phyloP scores from a whole-genome alignment of 306 rosid genomes.

The Sechiopsis laciniata region DNA sequence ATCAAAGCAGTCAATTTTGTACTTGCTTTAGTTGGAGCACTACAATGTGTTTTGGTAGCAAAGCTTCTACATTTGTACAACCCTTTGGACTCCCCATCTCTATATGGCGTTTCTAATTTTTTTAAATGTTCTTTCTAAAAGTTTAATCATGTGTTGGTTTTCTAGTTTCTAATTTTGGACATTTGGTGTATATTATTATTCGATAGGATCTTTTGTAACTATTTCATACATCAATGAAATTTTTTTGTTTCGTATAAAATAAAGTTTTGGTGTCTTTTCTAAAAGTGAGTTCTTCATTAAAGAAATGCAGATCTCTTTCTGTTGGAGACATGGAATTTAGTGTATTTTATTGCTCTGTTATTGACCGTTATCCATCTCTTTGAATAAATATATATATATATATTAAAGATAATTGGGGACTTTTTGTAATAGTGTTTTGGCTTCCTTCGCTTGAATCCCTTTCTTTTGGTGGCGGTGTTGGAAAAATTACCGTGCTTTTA shows the following conservation, averaged over 20 bases:
- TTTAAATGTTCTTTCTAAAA: neutral
- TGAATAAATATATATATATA: too few species aligned
- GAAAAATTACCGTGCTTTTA: neutral
- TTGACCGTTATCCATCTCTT: too few species aligned
- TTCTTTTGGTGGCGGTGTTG: neutral
- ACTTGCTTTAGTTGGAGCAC: constrained; percentile 5
- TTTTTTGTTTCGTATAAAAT: too few species aligned
- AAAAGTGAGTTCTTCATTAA: neutral
- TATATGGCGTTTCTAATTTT: neutral
- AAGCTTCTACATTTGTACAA: neutral
- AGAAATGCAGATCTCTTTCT: neutral
- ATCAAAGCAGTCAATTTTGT: constrained; percentile 8
- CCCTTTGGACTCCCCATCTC: neutral
- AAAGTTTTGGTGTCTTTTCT: neutral
- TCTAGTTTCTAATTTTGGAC: neutral
- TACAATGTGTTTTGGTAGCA: neutral
- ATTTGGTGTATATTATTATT: too few species aligned
- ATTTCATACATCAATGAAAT: too few species aligned
- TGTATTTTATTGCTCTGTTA: too few species aligned
- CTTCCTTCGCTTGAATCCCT: too few species aligned
- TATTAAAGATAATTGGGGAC: too few species aligned
- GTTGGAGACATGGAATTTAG: neutral
- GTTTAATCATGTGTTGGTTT: neutral
- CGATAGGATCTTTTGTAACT: too few species aligned
- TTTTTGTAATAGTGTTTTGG: too few species aligned